Conservation (phyloP, 257 asterid species). For the Lithospermum erythrorhizon region DNA sequence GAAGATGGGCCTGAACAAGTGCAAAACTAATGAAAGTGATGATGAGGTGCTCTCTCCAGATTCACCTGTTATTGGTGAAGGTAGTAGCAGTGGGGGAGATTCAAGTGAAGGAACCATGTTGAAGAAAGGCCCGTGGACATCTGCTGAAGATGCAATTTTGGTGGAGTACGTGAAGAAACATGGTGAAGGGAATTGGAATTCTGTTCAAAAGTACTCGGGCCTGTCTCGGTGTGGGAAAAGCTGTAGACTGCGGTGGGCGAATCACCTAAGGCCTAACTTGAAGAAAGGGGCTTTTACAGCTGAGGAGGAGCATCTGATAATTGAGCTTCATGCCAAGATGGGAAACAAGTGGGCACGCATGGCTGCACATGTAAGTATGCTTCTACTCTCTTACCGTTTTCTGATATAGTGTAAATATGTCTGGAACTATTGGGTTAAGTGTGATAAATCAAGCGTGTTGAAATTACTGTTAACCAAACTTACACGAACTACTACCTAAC, state of each 20-base stretch:
- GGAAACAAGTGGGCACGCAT: conserved; percentile 69
- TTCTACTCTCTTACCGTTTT: background rate
- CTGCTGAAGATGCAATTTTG: conserved; percentile 51
- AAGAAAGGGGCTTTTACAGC: conserved; percentile 60
- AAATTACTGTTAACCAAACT: too few relatives aligned
- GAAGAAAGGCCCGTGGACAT: conserved; percentile 70
- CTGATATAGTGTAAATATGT: background rate
- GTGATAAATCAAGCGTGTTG: too few relatives aligned
- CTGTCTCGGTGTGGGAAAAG: conserved; percentile 66
- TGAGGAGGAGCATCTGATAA: conserved; percentile 46
- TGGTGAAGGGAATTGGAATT: conserved; percentile 71
- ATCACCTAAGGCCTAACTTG: conserved; percentile 61
- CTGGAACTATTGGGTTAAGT: too few relatives aligned
- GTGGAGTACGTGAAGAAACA: conserved; percentile 53
- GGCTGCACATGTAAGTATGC: conserved; percentile 67
- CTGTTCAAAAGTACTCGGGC: conserved; percentile 58
- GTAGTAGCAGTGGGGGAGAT: conserved; percentile 31
- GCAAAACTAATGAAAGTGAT: conserved; percentile 27
- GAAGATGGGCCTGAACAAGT: conserved; percentile 30
- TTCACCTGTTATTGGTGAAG: conserved; percentile 42
- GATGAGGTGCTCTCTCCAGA: conserved; percentile 42
- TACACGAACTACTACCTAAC: background rate
- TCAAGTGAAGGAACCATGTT: conserved; percentile 28
- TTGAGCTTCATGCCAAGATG: conserved; percentile 67
- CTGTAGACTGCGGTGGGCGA: conserved; percentile 64